These are phyloP conservation scores for Dendrothele bispora DNA, from an alignment of 768 basidiomycete species.

Conservation along the genomic window DNA sequence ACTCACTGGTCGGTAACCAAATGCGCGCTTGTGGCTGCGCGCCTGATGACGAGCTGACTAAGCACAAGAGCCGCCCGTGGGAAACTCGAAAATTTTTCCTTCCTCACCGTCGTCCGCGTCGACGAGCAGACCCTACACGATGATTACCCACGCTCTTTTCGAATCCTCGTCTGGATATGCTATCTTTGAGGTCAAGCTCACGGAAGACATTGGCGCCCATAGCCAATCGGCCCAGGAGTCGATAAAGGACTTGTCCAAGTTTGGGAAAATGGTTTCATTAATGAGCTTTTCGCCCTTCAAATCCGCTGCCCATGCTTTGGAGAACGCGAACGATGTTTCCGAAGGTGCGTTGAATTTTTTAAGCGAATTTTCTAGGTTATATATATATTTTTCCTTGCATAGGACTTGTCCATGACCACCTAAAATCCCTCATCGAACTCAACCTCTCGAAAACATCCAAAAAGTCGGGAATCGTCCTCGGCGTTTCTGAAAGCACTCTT, in stretches of 20 bases:
- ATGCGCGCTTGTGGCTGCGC: too few relatives aligned
- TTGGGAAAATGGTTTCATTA: conserved; percentile 89
- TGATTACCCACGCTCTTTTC: conserved; percentile 87
- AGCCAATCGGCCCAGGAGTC: conserved; percentile 80
- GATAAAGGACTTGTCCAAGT: conserved; percentile 83
- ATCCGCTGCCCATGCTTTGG: conserved; percentile 88
- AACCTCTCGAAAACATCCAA: conserved; percentile 80
- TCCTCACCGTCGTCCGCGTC: conserved; percentile 30
- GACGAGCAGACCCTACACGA: conserved; percentile 34
- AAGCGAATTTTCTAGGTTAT: background rate
- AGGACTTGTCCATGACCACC: conserved; percentile 86
- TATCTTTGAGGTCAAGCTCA: conserved; percentile 82
- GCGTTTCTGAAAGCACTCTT: conserved; percentile 74
- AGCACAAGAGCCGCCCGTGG: too few relatives aligned
- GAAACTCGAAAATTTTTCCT: conserved; percentile 6
- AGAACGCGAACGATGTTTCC: conserved; percentile 94
- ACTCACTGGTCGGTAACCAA: too few relatives aligned
- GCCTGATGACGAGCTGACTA: too few relatives aligned
- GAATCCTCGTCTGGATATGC: conserved; percentile 95
- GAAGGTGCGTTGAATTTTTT: conserved; percentile 63
- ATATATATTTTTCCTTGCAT: conserved; percentile 1
- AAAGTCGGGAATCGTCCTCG: conserved; percentile 68
- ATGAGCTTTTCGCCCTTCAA: conserved; percentile 93
- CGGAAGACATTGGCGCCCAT: conserved; percentile 85
- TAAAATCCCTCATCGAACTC: conserved; percentile 83